Conservation (phyloP, 495 filamentous ascomycete genomes). For the Aspergillus wentii region DNA sequence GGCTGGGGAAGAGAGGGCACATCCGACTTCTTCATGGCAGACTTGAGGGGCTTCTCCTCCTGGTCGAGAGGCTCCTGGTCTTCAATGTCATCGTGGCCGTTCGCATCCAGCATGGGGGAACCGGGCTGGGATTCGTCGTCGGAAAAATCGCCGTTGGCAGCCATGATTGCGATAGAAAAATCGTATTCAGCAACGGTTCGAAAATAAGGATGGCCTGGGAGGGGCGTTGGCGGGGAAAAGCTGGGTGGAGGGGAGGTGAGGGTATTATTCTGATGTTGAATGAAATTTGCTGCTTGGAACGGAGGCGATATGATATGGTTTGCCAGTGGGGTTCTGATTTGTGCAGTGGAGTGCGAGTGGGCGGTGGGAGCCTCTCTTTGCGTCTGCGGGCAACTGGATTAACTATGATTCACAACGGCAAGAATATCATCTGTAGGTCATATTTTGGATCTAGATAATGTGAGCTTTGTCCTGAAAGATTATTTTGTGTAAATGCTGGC, state of each 20-base stretch:
- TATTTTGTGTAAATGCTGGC: too few species aligned
- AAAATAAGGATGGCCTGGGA: slow-evolving; percentile 7
- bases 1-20: slow-evolving; percentile 38
- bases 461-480: too few species aligned
- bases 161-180: slow-evolving; percentile 48
- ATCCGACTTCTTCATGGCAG: slow-evolving; percentile 60
- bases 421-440: too few species aligned
- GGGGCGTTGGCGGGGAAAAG: slow-evolving; percentile 8
- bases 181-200: slow-evolving; percentile 13
- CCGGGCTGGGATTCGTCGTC: slow-evolving; percentile 57
- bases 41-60: slow-evolving; percentile 53
- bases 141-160: slow-evolving; percentile 58
- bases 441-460: too few species aligned
- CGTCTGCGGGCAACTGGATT: too few species aligned
- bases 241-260: slow-evolving; percentile 10
- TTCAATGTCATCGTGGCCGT: slow-evolving; percentile 49
- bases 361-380: slow-evolving; percentile 34
- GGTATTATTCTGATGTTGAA: slow-evolving; percentile 16
- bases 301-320: slow-evolving; percentile 36
- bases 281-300: slow-evolving; percentile 37
- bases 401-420: too few species aligned
- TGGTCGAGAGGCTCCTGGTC: slow-evolving; percentile 48
- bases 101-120: slow-evolving; percentile 52
- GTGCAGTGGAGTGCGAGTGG: slow-evolving; percentile 43
- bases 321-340: slow-evolving; percentile 27